Evolutionary conservation across 169 alveolate genomes (phyloP), one percentile per base, ranked within the genome.

Genomic region (Plasmodium coatneyi): DNA sequence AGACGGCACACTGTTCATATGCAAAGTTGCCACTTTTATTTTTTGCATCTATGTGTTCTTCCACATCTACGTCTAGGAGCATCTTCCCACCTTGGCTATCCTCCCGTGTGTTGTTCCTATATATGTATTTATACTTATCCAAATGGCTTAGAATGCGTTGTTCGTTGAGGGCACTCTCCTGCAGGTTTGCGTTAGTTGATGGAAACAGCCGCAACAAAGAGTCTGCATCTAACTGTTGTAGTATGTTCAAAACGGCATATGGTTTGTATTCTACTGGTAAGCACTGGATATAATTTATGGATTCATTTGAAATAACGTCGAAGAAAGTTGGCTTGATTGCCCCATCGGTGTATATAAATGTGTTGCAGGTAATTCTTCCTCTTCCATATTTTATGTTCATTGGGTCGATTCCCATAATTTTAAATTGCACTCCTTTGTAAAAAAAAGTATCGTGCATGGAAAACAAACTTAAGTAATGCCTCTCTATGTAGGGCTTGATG

Each of bases 351-450:
- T 92, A 95, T 32, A 95, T 95, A 22, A 93, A 92, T 30, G 96
- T 95, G 36, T 92, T 79, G 56, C 92, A 91, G 56, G 95, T 95
- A 74, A 95, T 92, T 78, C 96, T 82, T 41, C 95, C 96, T 43
- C 80, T 86, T 3, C 93, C 93, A 76, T 19, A 70, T 76, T 92
- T 92, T 7, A 95, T 92, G 52, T 95, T 86, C 36, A 71, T 78
- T 39, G 96, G 96, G 30, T 92, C 95, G 25, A 95, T 83, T n/a
- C 96, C 96, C 92, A 95, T 92, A 36, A 95, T 84, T 95, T 95
- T 95, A 60, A 95, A 95, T 76, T 95, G 96, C 46, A 95, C 95
- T 10, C 96, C 96, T 56, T 92, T 95, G 81, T 95, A 95, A 82
- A 95, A 92, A 79, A 95, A 95, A 9, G 96, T 95, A 43, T 95